phyloP scores from a whole-genome alignment of 805 yeast species.

The Ogataea henricii region DNA sequence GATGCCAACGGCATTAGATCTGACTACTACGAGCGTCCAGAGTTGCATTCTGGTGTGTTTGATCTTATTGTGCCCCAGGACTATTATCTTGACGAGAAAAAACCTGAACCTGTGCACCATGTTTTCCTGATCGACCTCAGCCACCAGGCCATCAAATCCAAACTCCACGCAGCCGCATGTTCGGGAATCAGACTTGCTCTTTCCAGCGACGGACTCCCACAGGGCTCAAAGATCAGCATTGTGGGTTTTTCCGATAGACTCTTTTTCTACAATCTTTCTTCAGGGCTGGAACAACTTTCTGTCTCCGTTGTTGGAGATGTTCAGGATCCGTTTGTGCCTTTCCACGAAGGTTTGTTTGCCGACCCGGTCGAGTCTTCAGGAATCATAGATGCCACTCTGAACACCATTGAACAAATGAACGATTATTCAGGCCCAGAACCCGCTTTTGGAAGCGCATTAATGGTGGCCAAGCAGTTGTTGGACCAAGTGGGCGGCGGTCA shows the following conservation, averaged over 20 bases:
- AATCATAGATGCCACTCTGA: constrained; percentile 68
- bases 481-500: constrained; percentile 80
- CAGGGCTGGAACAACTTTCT: constrained; percentile 55
- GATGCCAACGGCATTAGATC: constrained; percentile 62
- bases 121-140: constrained; percentile 74
- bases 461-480: constrained; percentile 65
- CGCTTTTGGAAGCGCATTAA: constrained; percentile 77
- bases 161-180: constrained; percentile 61
- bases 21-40: constrained; percentile 70
- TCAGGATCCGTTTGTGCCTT: constrained; percentile 81
- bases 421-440: constrained; percentile 55
- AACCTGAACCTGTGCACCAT: constrained; percentile 55
- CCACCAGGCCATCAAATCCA: constrained; percentile 57
- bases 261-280: constrained; percentile 70
- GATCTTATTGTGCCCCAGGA: constrained; percentile 78
- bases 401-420: constrained; percentile 52
- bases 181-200: constrained; percentile 68
- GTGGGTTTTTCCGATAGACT: constrained; percentile 73
- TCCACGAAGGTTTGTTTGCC: constrained; percentile 73
- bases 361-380: constrained; percentile 68
- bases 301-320: constrained; percentile 68
- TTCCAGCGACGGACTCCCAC: constrained; percentile 38
- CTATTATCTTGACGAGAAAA: constrained; percentile 55
- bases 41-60: constrained; percentile 77
- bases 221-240: constrained; percentile 61